These are phyloP conservation scores for Clitoria ternatea DNA, from an alignment of 306 rosid species.

Conservation along the genomic window DNA sequence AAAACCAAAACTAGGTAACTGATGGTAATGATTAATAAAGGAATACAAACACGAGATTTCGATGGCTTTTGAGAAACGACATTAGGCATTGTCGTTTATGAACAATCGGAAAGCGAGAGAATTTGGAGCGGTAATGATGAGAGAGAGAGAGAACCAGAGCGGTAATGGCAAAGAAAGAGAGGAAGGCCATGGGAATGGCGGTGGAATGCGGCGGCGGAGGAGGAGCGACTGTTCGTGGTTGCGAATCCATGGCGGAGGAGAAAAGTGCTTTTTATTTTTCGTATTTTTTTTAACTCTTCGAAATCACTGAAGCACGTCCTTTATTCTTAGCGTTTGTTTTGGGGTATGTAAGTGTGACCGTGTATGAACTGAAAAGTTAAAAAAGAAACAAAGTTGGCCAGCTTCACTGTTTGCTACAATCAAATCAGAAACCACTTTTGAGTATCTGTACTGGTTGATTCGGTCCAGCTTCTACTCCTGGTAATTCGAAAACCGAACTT, in stretches of 20 bases:
- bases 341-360: background rate
- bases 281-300: background rate
- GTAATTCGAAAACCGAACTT: background rate
- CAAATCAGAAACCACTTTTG: background rate
- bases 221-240: conserved; percentile 26
- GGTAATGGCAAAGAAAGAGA: conserved; percentile 42
- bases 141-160: conserved; percentile 38
- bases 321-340: background rate
- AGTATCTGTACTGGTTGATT: background rate
- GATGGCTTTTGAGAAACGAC: no score
- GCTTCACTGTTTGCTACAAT: no score
- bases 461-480: background rate
- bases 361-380: no score
- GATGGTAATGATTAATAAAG: background rate
- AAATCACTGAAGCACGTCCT: background rate
- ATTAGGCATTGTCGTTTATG: background rate
- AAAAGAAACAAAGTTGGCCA: no score
- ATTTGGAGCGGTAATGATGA: background rate
- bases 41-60: background rate
- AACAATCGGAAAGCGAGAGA: background rate
- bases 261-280: background rate
- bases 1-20: background rate
- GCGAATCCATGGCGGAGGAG: conserved; percentile 60
- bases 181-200: conserved; percentile 23
- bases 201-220: conserved; percentile 31